Evolutionary conservation across 1,284 basidiomycete genomes (phyloP), one percentile per base, ranked within the genome.

Genomic region (Chondrostereum purpureum): DNA sequence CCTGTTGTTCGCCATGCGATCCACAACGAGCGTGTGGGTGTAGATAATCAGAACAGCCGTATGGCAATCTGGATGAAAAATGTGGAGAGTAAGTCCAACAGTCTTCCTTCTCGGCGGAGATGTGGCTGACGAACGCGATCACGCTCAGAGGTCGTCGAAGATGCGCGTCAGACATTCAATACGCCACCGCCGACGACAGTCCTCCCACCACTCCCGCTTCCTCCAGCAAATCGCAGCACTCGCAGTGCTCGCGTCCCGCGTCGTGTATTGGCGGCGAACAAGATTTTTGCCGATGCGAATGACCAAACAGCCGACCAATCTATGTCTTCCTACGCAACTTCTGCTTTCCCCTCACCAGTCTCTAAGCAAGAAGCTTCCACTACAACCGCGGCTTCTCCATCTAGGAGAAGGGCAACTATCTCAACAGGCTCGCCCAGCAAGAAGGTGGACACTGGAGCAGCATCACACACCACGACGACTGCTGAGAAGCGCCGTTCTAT

Each of bases 11-110:
- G 66, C 33, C 71, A 77, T 51, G 72, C 75, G 0, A 66, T 68
- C 22, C 71, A 68, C 34, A 75, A 67, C 52, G 77, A 77, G 49
- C 69, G 68, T 33, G 54, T 75, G 17, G 75, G 64, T 21, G 73
- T 67, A 23, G 80, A 81, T 50, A 72, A 71, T 27, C 70, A 73
- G 36, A 62, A 69, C 27, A 84, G 88, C 55, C 68, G 86, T 45
- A 78, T 89, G 79, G 73, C 77, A 1, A 65, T 80, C 43, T 89
- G 86, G 87, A 82, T 87, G 62, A 75, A 75, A 53, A 84, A 77
- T 47, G 83, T 88, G 8, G 85, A 89, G 63, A 82, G 85, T 88
- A 58, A 57, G 84, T 73, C 11, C n/a, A 37, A 1, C 8, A 17
- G 11, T 1, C 42, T 4, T 45, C 44, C 44, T 40, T 16, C 16